Evolutionary conservation across 169 alveolate genomes (phyloP), one percentile per base, ranked within the genome.

Genomic region (Cryptosporidium parvum): DNA sequence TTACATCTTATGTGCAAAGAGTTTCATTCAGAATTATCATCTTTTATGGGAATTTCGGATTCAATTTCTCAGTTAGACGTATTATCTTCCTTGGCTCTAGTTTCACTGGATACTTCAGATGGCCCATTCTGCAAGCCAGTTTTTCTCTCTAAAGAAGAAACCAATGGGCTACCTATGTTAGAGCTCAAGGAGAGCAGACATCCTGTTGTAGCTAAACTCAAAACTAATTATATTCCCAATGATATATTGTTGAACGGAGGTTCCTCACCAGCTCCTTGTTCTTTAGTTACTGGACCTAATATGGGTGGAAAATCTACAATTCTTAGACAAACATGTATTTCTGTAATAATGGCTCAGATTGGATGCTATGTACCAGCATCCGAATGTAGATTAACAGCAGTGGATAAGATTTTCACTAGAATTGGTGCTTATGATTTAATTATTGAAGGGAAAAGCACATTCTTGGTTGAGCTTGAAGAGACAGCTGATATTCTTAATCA

Each of bases 261-360:
- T 21, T 9, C 92, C 85, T 33, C 45, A 71, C 44, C 86, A 59
- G 72, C 93, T 18, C 69, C 93, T 65, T 86, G 70, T 8, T 56
- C 97, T 48, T 95, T 99, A 67, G 94, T 99, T 56, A 98, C 99
- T 12, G 99, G 99, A 0, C 99, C 99, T 35, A 99, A 99, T 92
- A 99, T 99, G 99, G 99, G 99, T 29, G 99, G 99, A 39, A 99
- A 99, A 93, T 96, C 99, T 42, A 99, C 99, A 0, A 91, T 98
- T 21, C 94, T 98, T 67, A 92, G 99, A 56, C 99, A 98, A 94
- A 95, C 97, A 7, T 97, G 99, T 51, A 92, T 98, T 18, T 95
- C 98, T 10, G 98, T 97, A 4, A 96, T 99, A 39, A 91, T 99
- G 91, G 99, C 99, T 35, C 99, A 99, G 92, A 93, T 98, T 10